These are phyloP conservation scores for Backusella tuberculispora DNA, from an alignment of 192 early-diverging fungal genomes.

Conservation along the genomic window DNA sequence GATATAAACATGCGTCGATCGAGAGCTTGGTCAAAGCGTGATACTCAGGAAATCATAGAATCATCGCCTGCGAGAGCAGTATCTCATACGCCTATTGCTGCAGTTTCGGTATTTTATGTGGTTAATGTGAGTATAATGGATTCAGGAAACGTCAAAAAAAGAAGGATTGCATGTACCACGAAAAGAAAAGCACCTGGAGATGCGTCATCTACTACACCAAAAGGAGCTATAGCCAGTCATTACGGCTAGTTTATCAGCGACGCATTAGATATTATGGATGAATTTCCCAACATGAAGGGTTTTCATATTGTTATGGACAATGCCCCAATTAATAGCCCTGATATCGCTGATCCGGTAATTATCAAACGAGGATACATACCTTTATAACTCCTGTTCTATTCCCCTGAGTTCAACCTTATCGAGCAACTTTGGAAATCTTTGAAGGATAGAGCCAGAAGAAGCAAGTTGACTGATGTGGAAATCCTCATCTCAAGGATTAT, in stretches of 20 bases:
- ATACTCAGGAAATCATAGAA: background rate
- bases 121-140: background rate
- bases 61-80: background rate
- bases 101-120: background rate
- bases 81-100: background rate
- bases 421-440: conserved; percentile 26
- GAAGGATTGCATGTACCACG: background rate
- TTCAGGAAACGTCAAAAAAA: background rate
- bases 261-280: background rate
- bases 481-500: background rate
- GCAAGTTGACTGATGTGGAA: background rate
- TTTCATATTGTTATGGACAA: conserved; percentile 32
- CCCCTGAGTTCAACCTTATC: background rate
- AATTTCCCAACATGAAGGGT: conserved; percentile 12
- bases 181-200: background rate
- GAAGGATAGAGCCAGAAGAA: background rate
- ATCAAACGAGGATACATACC: background rate
- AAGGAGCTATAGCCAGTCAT: background rate
- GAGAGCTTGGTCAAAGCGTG: conserved; percentile 5
- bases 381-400: background rate
- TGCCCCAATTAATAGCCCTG: conserved; percentile 11
- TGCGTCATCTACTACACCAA: conserved; percentile 2
- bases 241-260: background rate
- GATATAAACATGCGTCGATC: background rate
- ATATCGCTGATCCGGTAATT: background rate